Conservation (phyloP, 257 asterid genomes). For the Agastache rugosa region DNA sequence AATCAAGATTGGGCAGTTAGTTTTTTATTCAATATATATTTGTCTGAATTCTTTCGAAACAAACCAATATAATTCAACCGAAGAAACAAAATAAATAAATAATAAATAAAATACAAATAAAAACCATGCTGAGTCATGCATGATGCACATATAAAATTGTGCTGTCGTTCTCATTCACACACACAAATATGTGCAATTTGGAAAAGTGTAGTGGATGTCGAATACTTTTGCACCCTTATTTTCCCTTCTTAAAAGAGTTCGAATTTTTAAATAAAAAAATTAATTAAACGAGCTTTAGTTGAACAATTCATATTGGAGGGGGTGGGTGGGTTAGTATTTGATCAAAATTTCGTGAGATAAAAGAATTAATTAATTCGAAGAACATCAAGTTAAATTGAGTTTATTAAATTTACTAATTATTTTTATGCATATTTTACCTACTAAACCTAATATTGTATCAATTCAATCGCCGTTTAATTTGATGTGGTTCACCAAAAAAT, state of each 20-base stretch:
- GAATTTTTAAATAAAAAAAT: neutral
- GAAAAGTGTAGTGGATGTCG: neutral
- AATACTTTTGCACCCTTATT: neutral
- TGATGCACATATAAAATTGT: neutral
- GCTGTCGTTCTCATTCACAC: neutral
- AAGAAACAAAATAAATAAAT: neutral
- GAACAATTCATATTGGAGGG: neutral
- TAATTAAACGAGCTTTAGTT: too few species aligned
- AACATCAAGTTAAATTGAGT: neutral
- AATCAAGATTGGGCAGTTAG: slow-evolving; percentile 44
- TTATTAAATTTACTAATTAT: neutral
- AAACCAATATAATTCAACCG: slow-evolving; percentile 23
- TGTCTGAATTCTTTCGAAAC: slow-evolving; percentile 35
- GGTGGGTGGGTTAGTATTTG: neutral
- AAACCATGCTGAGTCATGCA: slow-evolving; percentile 2
- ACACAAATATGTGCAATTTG: neutral
- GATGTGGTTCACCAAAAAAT: too few species aligned
- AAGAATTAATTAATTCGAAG: too few species aligned
- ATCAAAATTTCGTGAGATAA: neutral
- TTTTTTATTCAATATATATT: slow-evolving; percentile 40
- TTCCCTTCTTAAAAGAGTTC: neutral
- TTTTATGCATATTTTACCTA: neutral
- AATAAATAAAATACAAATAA: neutral
- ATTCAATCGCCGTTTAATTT: too few species aligned
- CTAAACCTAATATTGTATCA: too few species aligned